Percentiles rank a stretch among this genome's conserved stretches.
Evolutionary conservation across 805 yeast genomes (phyloP).

Genomic region (Cyberlindnera maclurae): DNA sequence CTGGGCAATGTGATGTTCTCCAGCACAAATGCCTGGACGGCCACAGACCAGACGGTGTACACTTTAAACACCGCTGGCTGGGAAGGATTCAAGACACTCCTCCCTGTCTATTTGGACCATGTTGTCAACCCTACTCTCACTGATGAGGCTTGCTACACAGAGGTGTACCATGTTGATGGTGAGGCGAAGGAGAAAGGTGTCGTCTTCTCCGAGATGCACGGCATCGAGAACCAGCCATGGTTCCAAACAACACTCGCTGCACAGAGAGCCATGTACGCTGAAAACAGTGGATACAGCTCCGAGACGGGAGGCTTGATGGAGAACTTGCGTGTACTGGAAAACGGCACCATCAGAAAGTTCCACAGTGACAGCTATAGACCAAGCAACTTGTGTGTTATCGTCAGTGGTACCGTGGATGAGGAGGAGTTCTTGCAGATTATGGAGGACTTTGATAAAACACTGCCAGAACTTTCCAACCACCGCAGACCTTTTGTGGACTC

Average conservation of each 20-base stretch:
- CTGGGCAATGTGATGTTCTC: constrained; percentile 81
- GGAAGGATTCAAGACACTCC: constrained; percentile 79
- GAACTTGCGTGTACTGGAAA: constrained; percentile 66
- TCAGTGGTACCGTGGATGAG: constrained; percentile 83
- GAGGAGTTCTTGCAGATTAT: constrained; percentile 57
- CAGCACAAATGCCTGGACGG: constrained; percentile 94
- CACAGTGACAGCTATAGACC: constrained; percentile 72
- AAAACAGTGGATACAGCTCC: constrained; percentile 74
- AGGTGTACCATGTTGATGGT: constrained; percentile 92
- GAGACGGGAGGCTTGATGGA: constrained; percentile 90
- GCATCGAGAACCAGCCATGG: constrained; percentile 73
- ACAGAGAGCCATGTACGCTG: constrained; percentile 47
- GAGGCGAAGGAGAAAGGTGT: constrained; percentile 91
- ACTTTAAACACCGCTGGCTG: constrained; percentile 91
- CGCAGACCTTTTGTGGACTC: constrained; percentile 79
- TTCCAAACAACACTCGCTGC: constrained; percentile 54
- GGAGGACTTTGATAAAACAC: constrained; percentile 50
- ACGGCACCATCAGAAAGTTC: constrained; percentile 67
- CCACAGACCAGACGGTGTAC: constrained; percentile 91
- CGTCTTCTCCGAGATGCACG: constrained; percentile 96
- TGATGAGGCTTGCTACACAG: constrained; percentile 87
- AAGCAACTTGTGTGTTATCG: constrained; percentile 73
- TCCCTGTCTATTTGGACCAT: constrained; percentile 90
- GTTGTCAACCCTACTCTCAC: constrained; percentile 77
- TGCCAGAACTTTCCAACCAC: constrained; percentile 29